A percentile compares a stretch with the other conserved stretches of the same genome.
These are phyloP conservation scores for Pyrus communis DNA, from an alignment of 306 rosid species.

Conservation along the genomic window DNA sequence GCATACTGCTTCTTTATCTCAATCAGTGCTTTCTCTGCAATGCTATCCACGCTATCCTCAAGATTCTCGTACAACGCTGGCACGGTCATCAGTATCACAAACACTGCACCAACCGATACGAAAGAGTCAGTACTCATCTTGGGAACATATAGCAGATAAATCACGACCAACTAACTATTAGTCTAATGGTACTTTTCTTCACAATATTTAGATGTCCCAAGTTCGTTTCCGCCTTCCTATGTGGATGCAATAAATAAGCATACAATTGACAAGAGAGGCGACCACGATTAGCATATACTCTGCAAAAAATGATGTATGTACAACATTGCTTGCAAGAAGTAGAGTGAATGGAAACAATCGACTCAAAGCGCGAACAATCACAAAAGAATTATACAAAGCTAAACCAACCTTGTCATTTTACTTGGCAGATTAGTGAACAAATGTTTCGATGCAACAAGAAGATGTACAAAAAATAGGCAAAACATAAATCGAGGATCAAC, in stretches of 20 bases:
- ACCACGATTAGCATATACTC: no score
- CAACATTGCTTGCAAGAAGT: no score
- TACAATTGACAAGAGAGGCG: no score
- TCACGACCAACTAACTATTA: background rate
- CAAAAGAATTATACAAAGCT: no score
- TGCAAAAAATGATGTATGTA: no score
- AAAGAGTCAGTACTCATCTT: background rate
- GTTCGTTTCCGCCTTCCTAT: no score
- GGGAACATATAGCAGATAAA: background rate
- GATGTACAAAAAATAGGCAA: background rate
- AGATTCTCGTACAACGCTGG: constrained; percentile 46
- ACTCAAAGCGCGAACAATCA: no score
- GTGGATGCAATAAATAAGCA: no score
- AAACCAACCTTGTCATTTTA: background rate
- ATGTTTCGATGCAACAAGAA: background rate
- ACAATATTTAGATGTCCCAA: background rate
- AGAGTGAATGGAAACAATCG: no score
- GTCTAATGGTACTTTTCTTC: background rate
- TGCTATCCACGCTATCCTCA: constrained; percentile 40
- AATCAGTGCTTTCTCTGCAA: constrained; percentile 21
- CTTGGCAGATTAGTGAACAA: background rate
- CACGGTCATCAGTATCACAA: constrained; percentile 29
- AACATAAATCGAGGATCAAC: background rate
- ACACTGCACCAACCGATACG: constrained; percentile 31
- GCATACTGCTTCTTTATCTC: constrained; percentile 25